Percentiles rank a stretch among this genome's conserved stretches.
These are phyloP conservation scores for Xerocomus potaroensis DNA, from an alignment of 768 basidiomycete species.

Conservation along the genomic window DNA sequence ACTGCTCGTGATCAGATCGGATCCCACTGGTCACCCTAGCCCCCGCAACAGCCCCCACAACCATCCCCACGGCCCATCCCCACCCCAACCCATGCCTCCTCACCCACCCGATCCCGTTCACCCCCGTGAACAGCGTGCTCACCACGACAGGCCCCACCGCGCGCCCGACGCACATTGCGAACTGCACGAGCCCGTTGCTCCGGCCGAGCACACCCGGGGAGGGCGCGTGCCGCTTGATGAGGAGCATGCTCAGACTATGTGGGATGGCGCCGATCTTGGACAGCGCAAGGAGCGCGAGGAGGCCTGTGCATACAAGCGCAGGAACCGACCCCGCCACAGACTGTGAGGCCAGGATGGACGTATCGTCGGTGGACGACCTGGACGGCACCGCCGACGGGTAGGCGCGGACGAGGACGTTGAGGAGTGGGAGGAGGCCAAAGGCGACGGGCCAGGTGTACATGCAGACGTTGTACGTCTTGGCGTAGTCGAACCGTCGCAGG, in stretches of 20 bases:
- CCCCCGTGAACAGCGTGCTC: slow-evolving; percentile 27
- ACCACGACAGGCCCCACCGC: slow-evolving; percentile 52
- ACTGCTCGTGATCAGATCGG: neutral
- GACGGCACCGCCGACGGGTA: too few relatives aligned
- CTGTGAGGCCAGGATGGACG: too few relatives aligned
- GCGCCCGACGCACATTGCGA: slow-evolving; percentile 51
- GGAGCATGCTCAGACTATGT: slow-evolving; percentile 52
- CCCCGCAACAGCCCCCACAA: slow-evolving; percentile 2
- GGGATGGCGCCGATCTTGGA: slow-evolving; percentile 23
- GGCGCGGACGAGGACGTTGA: slow-evolving; percentile 45
- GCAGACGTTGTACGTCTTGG: slow-evolving; percentile 47
- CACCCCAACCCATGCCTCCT: slow-evolving; percentile 4
- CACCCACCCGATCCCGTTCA: slow-evolving; percentile 13
- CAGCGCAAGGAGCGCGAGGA: slow-evolving; percentile 38
- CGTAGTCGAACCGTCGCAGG: slow-evolving; percentile 43
- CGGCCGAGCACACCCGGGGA: slow-evolving; percentile 48
- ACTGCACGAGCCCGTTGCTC: slow-evolving; percentile 59
- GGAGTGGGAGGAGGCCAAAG: slow-evolving; percentile 45
- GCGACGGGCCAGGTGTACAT: slow-evolving; percentile 52
- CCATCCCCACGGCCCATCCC: slow-evolving; percentile 18
- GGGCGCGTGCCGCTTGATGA: slow-evolving; percentile 50
- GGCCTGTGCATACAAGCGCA: slow-evolving; percentile 44
- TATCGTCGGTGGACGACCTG: slow-evolving; percentile 7
- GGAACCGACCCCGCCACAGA: too few relatives aligned
- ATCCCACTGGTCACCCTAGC: slow-evolving; percentile 9